Evolutionary conservation across 345 rosid genomes (phyloP).

Genomic region (Citrus hindsii): DNA sequence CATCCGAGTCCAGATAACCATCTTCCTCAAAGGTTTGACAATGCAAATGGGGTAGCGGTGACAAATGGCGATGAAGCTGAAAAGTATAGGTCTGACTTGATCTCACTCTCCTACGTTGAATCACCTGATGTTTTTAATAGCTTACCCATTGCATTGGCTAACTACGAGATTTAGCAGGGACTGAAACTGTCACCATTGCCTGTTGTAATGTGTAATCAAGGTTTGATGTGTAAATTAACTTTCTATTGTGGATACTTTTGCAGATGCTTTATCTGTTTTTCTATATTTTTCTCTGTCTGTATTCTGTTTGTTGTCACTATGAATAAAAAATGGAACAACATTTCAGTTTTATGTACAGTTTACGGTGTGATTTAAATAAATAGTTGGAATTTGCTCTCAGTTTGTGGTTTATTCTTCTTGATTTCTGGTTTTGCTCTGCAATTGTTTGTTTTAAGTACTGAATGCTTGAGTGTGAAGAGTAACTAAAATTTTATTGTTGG

Average conservation of each 20-base stretch:
- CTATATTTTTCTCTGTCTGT: not conserved
- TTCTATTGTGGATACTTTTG: not conserved
- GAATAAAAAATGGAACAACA: not conserved
- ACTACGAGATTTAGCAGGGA: not conserved
- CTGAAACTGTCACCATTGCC: not conserved
- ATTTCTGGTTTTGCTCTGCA: not conserved
- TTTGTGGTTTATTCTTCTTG: not conserved
- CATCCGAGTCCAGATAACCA: not conserved
- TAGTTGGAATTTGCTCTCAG: not conserved
- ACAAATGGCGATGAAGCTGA: constrained; percentile 12
- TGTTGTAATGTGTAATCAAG: not conserved
- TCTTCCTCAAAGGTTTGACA: not conserved
- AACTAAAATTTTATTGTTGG: not conserved
- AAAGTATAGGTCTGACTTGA: constrained; percentile 18
- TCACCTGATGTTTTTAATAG: constrained; percentile 6
- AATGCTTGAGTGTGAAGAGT: not conserved
- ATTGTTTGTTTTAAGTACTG: not conserved
- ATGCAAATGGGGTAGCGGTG: not conserved
- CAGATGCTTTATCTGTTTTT: not conserved
- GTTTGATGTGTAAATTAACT: not conserved
- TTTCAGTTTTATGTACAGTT: not conserved
- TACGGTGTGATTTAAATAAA: not conserved
- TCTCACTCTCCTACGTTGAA: constrained; percentile 16
- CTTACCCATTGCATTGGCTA: not conserved
- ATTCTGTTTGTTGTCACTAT: not conserved